These are phyloP conservation scores for Wallemia mellicola DNA, from an alignment of 1,284 basidiomycete species.

Conservation along the genomic window DNA sequence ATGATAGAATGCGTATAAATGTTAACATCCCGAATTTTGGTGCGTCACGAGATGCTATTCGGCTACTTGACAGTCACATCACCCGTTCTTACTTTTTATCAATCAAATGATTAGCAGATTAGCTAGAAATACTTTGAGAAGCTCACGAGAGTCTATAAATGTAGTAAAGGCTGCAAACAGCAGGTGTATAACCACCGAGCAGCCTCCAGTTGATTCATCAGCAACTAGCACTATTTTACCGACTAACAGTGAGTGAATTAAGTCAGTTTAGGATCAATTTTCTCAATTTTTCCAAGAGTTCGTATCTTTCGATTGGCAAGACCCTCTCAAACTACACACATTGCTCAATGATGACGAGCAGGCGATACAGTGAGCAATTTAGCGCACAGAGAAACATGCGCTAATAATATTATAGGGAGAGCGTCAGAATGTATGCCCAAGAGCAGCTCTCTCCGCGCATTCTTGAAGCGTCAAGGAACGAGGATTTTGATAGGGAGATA, in stretches of 20 bases:
- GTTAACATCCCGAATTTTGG: too few relatives aligned
- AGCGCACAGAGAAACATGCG: conserved; percentile 2
- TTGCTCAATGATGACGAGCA: conserved; percentile 68
- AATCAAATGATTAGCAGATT: too few relatives aligned
- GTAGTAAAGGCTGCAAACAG: too few relatives aligned
- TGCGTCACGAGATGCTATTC: too few relatives aligned
- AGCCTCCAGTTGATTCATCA: conserved; percentile 3
- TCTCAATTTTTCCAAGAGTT: too few relatives aligned
- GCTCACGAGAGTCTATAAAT: too few relatives aligned
- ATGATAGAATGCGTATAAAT: too few relatives aligned
- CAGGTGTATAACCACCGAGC: too few relatives aligned
- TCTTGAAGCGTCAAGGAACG: conserved; percentile 55
- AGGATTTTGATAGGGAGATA: conserved; percentile 52
- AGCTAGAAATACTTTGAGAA: too few relatives aligned
- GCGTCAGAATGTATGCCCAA: conserved; percentile 56
- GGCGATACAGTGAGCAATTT: conserved; percentile 37
- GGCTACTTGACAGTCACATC: too few relatives aligned
- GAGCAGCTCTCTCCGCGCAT: conserved; percentile 58
- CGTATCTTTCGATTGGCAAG: conserved; percentile 41
- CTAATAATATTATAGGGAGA: conserved; percentile 26
- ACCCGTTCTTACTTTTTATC: too few relatives aligned
- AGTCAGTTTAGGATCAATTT: neutral
- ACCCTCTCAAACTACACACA: conserved; percentile 42
- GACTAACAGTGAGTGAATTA: neutral
- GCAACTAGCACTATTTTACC: neutral